phyloP scores from a whole-genome alignment of 164 flowering plant species.

The Malania oleifera region DNA sequence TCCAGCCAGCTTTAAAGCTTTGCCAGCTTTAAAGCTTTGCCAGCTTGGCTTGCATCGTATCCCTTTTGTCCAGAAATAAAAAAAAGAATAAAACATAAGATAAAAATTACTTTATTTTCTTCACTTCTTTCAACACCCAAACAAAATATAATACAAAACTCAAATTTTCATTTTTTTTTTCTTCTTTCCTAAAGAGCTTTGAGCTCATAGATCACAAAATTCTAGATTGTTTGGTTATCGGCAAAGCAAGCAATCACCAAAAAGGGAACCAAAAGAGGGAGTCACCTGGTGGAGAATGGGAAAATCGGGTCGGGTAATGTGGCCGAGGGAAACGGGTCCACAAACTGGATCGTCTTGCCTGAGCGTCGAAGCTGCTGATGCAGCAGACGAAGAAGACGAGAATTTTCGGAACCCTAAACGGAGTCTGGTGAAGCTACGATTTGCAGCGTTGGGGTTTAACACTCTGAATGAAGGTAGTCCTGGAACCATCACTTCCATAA shows the following conservation, averaged over 20 bases:
- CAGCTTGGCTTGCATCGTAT: no score
- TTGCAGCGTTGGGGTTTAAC: slow-evolving; percentile 11
- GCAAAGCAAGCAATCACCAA: not conserved
- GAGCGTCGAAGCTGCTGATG: slow-evolving; percentile 18
- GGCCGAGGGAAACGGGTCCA: slow-evolving; percentile 57
- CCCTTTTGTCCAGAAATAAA: no score
- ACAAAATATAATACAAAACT: not conserved
- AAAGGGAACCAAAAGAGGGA: not conserved
- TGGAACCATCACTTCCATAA: slow-evolving; percentile 23
- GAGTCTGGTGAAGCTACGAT: not conserved
- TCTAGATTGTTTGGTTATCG: not conserved
- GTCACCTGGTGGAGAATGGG: slow-evolving; percentile 90
- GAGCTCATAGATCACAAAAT: not conserved
- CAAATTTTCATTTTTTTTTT: not conserved
- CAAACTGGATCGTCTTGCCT: slow-evolving; percentile 7
- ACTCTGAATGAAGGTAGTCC: slow-evolving; percentile 25
- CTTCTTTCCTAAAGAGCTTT: not conserved
- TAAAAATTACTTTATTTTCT: no score
- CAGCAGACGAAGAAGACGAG: slow-evolving; percentile 12
- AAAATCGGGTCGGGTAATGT: slow-evolving; percentile 66
- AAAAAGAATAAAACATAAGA: no score
- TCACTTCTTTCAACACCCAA: no score
- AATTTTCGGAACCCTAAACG: slow-evolving; percentile 2
- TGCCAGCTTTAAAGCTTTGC: no score
- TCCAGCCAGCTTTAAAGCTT: no score